Conservation (phyloP, 148 eudicot genomes). For the Cornus controversa region DNA sequence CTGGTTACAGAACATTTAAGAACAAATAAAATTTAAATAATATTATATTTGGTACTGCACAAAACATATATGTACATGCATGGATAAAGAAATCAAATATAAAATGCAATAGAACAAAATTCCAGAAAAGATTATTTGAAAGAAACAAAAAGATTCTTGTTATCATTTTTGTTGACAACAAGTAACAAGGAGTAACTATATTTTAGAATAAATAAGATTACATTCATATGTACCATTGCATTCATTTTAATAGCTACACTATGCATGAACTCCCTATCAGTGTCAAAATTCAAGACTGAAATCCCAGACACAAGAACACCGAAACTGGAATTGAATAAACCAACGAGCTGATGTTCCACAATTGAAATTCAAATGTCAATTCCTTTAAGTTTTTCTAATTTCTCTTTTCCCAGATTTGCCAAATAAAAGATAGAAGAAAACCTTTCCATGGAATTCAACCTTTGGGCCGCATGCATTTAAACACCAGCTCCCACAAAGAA, state of each 20-base stretch:
- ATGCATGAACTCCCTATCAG: not conserved
- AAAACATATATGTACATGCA: too few species aligned
- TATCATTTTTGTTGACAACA: too few species aligned
- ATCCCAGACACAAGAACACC: slow-evolving; percentile 3
- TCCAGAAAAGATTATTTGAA: not conserved
- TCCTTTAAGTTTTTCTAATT: not conserved
- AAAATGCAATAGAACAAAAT: too few species aligned
- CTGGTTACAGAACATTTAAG: not conserved
- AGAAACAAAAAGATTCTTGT: too few species aligned
- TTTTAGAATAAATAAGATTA: too few species aligned
- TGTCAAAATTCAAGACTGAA: not conserved
- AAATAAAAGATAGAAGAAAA: not conserved
- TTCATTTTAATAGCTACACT: too few species aligned
- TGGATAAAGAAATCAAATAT: too few species aligned
- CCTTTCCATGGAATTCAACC: not conserved
- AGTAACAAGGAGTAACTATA: too few species aligned
- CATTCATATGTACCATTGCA: too few species aligned
- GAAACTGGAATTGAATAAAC: not conserved
- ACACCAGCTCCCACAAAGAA: not conserved
- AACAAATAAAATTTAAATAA: too few species aligned
- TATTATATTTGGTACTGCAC: too few species aligned
- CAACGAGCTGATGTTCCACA: not conserved
- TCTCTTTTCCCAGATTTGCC: not conserved
- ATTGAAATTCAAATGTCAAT: not conserved
- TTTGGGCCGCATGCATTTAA: not conserved